A percentile compares a stretch with the other conserved stretches of the same genome.
phyloP scores from a whole-genome alignment of 2,329 filamentous ascomycete species.

The Claviceps digitariae region DNA sequence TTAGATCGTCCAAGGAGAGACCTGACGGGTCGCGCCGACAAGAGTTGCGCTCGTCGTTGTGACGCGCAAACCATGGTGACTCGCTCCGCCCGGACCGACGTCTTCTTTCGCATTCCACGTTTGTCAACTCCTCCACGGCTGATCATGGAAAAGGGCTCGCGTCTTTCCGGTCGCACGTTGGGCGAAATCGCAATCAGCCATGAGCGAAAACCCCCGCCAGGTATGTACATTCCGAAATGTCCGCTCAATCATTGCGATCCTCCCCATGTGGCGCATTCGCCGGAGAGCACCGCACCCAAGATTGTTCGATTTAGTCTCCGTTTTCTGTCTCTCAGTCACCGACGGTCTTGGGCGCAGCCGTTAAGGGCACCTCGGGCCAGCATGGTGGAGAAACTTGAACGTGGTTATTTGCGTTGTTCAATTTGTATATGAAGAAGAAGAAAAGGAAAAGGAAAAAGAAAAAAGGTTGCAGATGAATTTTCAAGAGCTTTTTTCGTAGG shows the following conservation, averaged over 20 bases:
- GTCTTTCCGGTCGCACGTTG: too few species aligned
- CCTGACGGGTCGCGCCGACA: too few species aligned
- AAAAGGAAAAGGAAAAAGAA: constrained; percentile 13
- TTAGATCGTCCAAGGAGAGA: too few species aligned
- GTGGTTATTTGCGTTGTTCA: constrained; percentile 36
- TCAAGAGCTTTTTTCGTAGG: too few species aligned
- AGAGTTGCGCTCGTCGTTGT: too few species aligned
- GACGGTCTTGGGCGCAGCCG: constrained; percentile 31
- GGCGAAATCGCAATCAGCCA: too few species aligned
- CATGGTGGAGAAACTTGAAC: constrained; percentile 25
- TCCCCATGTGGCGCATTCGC: constrained; percentile 30
- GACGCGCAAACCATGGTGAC: too few species aligned
- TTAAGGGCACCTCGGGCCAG: constrained; percentile 33
- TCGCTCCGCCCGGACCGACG: too few species aligned
- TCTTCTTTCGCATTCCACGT: too few species aligned
- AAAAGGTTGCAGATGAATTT: neutral
- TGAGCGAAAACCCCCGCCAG: too few species aligned
- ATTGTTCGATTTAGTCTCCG: constrained; percentile 42
- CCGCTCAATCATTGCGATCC: constrained; percentile 48
- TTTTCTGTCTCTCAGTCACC: constrained; percentile 34
- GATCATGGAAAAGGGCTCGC: too few species aligned
- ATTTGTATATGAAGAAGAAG: constrained; percentile 20
- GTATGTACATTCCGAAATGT: constrained; percentile 27
- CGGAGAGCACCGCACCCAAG: constrained; percentile 45
- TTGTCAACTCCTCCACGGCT: too few species aligned